Evolutionary conservation across 73 alveolate genomes (phyloP).

Genomic region (Paramecium bursaria): DNA sequence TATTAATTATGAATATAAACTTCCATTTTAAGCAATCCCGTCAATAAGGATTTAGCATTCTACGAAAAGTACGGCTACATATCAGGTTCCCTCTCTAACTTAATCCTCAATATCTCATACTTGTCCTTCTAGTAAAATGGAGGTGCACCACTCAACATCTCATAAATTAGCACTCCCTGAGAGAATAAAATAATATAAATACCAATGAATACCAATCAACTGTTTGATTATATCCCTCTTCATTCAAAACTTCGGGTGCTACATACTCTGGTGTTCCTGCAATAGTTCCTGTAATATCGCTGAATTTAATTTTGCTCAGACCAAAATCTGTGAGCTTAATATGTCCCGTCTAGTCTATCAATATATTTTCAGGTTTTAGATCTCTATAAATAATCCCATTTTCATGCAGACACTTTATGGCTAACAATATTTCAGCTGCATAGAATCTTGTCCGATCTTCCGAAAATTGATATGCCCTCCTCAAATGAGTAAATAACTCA

Average conservation of each 20-base stretch:
- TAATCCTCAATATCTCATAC: background rate
- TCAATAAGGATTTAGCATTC: background rate
- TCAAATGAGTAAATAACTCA: constrained; percentile 88
- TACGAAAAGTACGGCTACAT: background rate
- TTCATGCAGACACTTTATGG: constrained; percentile 85
- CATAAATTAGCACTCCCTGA: constrained; percentile 78
- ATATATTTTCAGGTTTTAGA: constrained; percentile 94
- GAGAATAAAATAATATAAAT: background rate
- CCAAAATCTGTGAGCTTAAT: constrained; percentile 95
- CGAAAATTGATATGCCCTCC: constrained; percentile 77
- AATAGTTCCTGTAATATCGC: constrained; percentile 73
- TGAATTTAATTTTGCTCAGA: constrained; percentile 78
- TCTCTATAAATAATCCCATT: constrained; percentile 91
- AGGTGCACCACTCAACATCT: constrained; percentile 79
- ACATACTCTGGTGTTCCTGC: constrained; percentile 90
- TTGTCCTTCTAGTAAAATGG: constrained; percentile 65
- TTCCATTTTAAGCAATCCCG: constrained; percentile 5
- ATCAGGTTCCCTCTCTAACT: background rate
- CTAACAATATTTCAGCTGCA: constrained; percentile 88
- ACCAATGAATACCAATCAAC: constrained; percentile 86
- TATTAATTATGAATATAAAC: constrained; percentile 17
- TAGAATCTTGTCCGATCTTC: constrained; percentile 87
- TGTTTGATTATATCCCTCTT: constrained; percentile 76
- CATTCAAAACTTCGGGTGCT: constrained; percentile 80
- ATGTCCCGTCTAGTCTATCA: constrained; percentile 91